Evolutionary conservation across 2,329 filamentous ascomycete species (phyloP).

Genomic region (Dactylellina cionopaga): DNA sequence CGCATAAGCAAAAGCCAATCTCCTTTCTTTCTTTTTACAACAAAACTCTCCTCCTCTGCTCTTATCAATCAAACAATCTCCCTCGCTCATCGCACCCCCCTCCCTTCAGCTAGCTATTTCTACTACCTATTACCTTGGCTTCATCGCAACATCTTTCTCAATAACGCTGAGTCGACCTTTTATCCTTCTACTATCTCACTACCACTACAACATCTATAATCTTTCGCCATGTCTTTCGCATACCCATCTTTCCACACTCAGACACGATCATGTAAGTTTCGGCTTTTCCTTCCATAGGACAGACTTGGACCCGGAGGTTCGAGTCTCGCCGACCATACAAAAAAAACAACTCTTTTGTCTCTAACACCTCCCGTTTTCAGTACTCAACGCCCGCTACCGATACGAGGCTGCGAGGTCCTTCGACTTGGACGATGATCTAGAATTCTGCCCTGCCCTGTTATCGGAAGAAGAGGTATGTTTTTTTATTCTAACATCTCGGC

Average conservation of each 20-base stretch:
- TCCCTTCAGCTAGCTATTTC: conserved; percentile 16
- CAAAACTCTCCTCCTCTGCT: conserved; percentile 47
- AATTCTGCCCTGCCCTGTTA: conserved; percentile 92
- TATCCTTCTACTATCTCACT: conserved; percentile 8
- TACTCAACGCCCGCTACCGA: conserved; percentile 81
- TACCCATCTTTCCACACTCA: conserved; percentile 55
- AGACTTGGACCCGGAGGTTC: conserved; percentile 26
- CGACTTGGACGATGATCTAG: conserved; percentile 92
- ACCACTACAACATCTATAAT: conserved; percentile 9
- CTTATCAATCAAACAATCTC: conserved; percentile 48
- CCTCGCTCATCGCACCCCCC: conserved; percentile 19
- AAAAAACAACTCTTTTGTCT: no score
- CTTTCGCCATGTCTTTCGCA: conserved; percentile 55
- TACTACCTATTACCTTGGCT: conserved; percentile 10
- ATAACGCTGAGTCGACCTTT: not conserved
- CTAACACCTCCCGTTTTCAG: conserved; percentile 77
- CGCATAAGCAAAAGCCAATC: conserved; percentile 50
- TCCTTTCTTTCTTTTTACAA: conserved; percentile 49
- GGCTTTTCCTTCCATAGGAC: conserved; percentile 44
- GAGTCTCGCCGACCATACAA: no score
- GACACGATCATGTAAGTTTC: conserved; percentile 52
- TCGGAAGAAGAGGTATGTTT: conserved; percentile 86
- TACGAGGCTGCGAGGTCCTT: conserved; percentile 94
- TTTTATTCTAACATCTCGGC: conserved; percentile 31
- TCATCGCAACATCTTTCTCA: conserved; percentile 6